Base-by-base conservation (phyloP, 228 moss, liverwort and hornwort genomes). In the Sphagnum magellanicum region DNA sequence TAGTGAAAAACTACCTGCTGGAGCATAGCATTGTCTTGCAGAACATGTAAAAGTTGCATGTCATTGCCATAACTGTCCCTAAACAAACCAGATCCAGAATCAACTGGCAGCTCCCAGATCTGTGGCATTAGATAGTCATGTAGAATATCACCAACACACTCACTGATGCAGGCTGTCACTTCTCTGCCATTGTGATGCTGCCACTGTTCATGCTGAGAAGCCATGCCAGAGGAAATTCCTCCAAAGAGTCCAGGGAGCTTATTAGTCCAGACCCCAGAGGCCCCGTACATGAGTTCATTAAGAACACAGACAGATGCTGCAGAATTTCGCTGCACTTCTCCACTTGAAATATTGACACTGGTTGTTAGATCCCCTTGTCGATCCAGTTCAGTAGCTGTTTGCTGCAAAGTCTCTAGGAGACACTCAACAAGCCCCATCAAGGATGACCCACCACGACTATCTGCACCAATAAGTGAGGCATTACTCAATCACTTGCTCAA, bases 261-360 rank as follows among this genome's bases (percentile, higher is more conserved):
- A 57, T 63, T 71, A 75, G 81, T 84, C 91, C 93, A 91, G 61
- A 79, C 72, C 70, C 87, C 90, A 70, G 98, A 94, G 74, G 90
- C 82, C 53, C 94, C 98, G 66, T 87, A 94, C 8, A 92, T 68
- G 50, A 98, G 83, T 76, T 98, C 98, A 73, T 78, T 89, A 12
- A 98, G 79, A 16, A 93, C 76, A 63, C 88, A 91, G 64, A 83
- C 92, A 63, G 93, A 84, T n/a, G 85, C 87, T 57, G 98, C 98
- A 72, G 90, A 85, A 69, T 76, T 73, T 68, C 90, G 98, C 75
- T 82, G 84, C 51, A 69, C 74, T 78, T 81, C 77, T 51, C 87
- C 90, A 72, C 71, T 78, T 71, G 77, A 88, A 63, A 79, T 64
- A 68, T 78, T 72, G 59, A 57, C 69, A 63, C 51, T 14, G 17